Conservation (phyloP, 257 asterid genomes). For the Cruciata laevipes region DNA sequence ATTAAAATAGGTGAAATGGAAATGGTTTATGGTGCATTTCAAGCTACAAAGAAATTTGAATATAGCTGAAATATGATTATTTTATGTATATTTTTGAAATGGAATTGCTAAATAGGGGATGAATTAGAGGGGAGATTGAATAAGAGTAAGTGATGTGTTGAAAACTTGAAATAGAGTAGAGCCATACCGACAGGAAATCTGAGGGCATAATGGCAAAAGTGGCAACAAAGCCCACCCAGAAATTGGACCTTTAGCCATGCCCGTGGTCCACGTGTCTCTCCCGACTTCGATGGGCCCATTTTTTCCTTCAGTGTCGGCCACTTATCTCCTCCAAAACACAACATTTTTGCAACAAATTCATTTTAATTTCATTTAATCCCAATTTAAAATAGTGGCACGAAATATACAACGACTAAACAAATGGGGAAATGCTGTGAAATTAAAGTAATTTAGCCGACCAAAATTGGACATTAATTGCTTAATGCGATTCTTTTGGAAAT, state of each 20-base stretch:
- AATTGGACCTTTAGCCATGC: constrained; percentile 19
- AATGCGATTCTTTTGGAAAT: not conserved
- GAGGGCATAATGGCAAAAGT: constrained; percentile 9
- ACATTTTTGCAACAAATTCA: not conserved
- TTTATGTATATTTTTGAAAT: not conserved
- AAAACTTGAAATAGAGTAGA: not conserved
- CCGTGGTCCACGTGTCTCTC: constrained; percentile 25
- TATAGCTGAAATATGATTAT: not conserved
- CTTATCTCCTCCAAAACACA: not conserved
- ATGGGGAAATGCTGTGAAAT: not conserved
- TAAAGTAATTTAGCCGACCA: not conserved
- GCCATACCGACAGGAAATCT: constrained; percentile 18
- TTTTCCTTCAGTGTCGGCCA: constrained; percentile 20
- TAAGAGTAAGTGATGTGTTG: constrained; percentile 11
- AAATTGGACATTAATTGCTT: not conserved
- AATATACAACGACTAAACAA: too few relatives aligned
- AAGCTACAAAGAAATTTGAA: not conserved
- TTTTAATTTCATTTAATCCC: not conserved
- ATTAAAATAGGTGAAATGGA: too few relatives aligned
- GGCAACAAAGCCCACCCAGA: constrained; percentile 13
- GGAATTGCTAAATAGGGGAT: not conserved
- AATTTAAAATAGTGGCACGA: not conserved
- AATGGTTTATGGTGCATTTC: not conserved
- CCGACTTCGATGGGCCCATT: constrained; percentile 19
- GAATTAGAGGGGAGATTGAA: not conserved